Base-by-base conservation (phyloP, 148 eudicot genomes). In the Amaranthus cruentus region DNA sequence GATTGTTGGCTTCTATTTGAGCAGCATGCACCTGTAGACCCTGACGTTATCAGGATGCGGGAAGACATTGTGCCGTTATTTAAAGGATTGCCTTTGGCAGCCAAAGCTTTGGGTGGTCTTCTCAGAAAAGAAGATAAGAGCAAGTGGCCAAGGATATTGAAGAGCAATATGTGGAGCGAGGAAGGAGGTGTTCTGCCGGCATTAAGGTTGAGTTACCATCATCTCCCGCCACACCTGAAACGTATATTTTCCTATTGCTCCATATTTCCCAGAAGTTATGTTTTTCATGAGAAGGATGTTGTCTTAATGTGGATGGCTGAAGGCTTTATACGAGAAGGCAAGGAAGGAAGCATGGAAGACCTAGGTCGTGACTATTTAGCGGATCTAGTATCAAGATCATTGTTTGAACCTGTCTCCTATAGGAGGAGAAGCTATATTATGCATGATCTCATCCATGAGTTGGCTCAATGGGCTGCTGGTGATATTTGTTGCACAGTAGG, bases 71-170 rank as follows among this genome's bases (percentile, higher is more conserved):
- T 59, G 12, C 6, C 4, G 15, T 4, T 10, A 13, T 47, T 12
- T 18, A 10, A 72, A 18, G 66, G 75, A 12, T 58, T 72, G 64
- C 75, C 75, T 6, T 48, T 72, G 66, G 75, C 75, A 2, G 66
- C 75, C 47, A 72, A 72, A 61, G 47, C 75, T 15, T 55, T 72
- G 0, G 75, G 75, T 15, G 75, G 66, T n/a, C 66, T 72, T 6
- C 15, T 55, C 4, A 55, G 38, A 11, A 43, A 43, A 12, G 5
- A 2, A 4, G 72, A 69, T 3, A 57, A 69, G 28, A 69, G 21
- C 2, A 9, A 69, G 15, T 55, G 61, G 13, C 12, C 8, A 42
- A 14, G 6, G 9, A 69, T 69, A 55, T n/a, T 69, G 6, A 55
- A 38, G 38, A 69, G 72, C 49, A 42, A 54, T n/a, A 14, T 54